Evolutionary conservation across 2,329 filamentous ascomycete genomes (phyloP).

Genomic region (Talaromyces albobiverticillius): DNA sequence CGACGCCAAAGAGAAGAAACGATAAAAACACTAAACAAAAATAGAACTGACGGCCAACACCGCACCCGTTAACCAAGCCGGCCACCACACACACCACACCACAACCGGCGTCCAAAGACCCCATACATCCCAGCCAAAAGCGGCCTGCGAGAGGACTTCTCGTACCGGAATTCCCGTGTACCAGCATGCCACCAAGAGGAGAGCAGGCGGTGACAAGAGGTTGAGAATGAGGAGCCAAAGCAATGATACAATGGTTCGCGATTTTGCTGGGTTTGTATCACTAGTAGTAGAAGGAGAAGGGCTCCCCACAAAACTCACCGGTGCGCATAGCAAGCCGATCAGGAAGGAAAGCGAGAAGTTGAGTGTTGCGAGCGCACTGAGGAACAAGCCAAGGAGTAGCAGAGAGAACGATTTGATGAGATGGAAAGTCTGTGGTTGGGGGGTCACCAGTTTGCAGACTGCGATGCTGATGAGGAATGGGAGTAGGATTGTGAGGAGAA

Average conservation of each 20-base stretch:
- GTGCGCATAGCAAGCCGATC: constrained; percentile 73
- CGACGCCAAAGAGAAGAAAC: too few relatives aligned
- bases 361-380: constrained; percentile 87
- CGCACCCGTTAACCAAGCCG: constrained; percentile 72
- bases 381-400: constrained; percentile 85
- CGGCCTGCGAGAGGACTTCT: constrained; percentile 66
- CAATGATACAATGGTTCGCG: too few relatives aligned
- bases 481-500: constrained; percentile 53
- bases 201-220: constrained; percentile 58
- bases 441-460: constrained; percentile 50
- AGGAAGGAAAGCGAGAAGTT: constrained; percentile 92
- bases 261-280: too few relatives aligned
- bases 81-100: constrained; percentile 96
- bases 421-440: constrained; percentile 67
- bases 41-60: constrained; percentile 34
- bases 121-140: constrained; percentile 85
- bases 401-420: constrained; percentile 88
- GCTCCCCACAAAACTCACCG: constrained; percentile 67
- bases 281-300: constrained; percentile 19
- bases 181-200: constrained; percentile 50
- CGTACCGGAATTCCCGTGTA: constrained; percentile 51
- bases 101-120: constrained; percentile 85
- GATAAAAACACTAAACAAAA: too few relatives aligned
- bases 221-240: constrained; percentile 55
- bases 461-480: constrained; percentile 57